Evolutionary conservation across 495 filamentous ascomycete genomes (phyloP).

Genomic region (Ramalina intermedia): DNA sequence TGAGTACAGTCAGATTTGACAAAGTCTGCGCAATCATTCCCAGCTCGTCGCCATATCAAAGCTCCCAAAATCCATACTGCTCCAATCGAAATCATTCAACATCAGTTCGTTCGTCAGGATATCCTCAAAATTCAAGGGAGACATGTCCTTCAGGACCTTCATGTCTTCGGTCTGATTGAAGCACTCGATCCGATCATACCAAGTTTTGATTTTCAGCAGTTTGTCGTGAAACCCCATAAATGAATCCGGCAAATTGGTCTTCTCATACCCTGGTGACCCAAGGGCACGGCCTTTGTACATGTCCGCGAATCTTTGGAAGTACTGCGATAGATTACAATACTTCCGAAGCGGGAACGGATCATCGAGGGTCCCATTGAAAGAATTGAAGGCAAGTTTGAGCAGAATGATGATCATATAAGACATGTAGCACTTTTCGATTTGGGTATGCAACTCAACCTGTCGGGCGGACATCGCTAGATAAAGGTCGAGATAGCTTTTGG

Average conservation of each 20-base stretch:
- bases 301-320: neutral
- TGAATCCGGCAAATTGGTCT: neutral
- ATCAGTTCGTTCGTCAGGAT: neutral
- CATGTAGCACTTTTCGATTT: neutral
- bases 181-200: neutral
- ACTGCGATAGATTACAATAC: neutral
- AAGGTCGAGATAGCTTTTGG: conserved; percentile 3
- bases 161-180: neutral
- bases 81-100: neutral
- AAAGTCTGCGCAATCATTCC: neutral
- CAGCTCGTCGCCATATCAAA: neutral
- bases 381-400: neutral
- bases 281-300: neutral
- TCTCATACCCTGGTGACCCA: neutral
- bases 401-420: neutral
- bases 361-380: neutral
- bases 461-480: neutral
- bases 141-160: neutral
- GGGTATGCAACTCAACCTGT: neutral
- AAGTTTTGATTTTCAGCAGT: neutral
- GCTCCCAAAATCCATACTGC: neutral
- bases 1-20: neutral
- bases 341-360: conserved; percentile 1
- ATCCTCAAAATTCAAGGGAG: neutral
- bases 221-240: neutral